Conservation (phyloP, 148 eudicot species). For the Cornus controversa region DNA sequence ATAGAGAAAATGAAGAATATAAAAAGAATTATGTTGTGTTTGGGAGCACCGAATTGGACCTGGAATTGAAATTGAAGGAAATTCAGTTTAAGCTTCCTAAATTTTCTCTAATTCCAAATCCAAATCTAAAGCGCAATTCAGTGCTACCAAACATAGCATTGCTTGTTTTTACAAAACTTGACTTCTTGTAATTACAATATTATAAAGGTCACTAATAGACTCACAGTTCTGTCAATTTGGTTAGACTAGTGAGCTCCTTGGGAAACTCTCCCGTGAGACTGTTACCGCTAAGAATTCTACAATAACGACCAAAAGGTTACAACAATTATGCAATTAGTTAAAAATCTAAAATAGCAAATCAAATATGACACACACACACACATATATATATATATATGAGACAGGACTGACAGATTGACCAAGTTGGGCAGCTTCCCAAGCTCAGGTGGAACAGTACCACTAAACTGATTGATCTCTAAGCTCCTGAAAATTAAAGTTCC, state of each 20-base stretch:
- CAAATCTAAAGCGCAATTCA: too few relatives aligned
- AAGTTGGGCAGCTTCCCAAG: background rate
- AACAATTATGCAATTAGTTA: background rate
- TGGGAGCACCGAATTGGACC: too few relatives aligned
- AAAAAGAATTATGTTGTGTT: too few relatives aligned
- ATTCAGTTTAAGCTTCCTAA: too few relatives aligned
- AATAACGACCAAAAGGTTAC: conserved; percentile 5
- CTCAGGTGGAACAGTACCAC: background rate
- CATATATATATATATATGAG: too few relatives aligned
- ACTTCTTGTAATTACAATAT: too few relatives aligned
- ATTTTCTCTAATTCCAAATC: too few relatives aligned
- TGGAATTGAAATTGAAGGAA: too few relatives aligned
- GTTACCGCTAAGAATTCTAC: conserved; percentile 52
- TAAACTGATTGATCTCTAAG: background rate
- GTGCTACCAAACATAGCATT: too few relatives aligned
- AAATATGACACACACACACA: background rate
- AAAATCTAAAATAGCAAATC: background rate
- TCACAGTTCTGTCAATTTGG: conserved; percentile 48
- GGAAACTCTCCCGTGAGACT: conserved; percentile 53
- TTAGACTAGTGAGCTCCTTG: conserved; percentile 36
- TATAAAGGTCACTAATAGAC: conserved; percentile 8
- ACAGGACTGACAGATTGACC: background rate
- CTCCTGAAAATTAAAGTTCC: background rate
- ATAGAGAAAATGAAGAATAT: background rate
- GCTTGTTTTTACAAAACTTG: too few relatives aligned